Evolutionary conservation across 495 filamentous ascomycete genomes (phyloP), one percentile per base, ranked within the genome.

Genomic region (Rusavskia elegans): DNA sequence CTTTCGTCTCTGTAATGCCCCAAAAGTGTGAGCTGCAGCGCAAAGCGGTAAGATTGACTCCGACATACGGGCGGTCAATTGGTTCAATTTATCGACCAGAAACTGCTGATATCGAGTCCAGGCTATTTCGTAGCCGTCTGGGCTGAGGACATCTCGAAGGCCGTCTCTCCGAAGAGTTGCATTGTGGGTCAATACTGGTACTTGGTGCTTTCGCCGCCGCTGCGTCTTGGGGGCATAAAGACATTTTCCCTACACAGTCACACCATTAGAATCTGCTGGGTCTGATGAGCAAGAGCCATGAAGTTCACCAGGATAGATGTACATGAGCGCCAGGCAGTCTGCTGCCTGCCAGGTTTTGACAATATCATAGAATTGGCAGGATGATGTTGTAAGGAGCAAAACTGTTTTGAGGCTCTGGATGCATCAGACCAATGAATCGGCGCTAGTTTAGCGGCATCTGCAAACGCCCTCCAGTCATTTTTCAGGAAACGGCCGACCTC

Each of bases 31-130:
- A 49, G 41, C 32, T 39, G 8, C 16, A 21, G 35, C 20, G 19
- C 45, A 21, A 27, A 25, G 39, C 9, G 0, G 16, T 27, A 2
- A n/a, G 37, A 2, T 8, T 35, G 32, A 3, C 32, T 27, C 9
- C 5, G 13, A 20, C 78, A 59, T 75, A 90, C 89, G 86, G 55
- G 77, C 77, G 49, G 77, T 83, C 60, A 85, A 65, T 49, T 64
- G 58, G 65, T 93, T 92, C 59, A 98, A 74, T 62, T 80, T 85
- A 45, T 85, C 68, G 38, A 90, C 61, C 55, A 94, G 66, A 48
- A 80, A 64, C 25, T 67, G 59, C 69, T 92, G 86, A 69, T 96
- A 96, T 58, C 88, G 69, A 20, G 72, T 82, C 87, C 88, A 98
- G 32, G 89, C 75, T 14, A 84, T 76, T 50, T 83, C 70, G 63